phyloP scores from a whole-genome alignment of 2,329 filamentous ascomycete genomes.

The Claviceps sp. region DNA sequence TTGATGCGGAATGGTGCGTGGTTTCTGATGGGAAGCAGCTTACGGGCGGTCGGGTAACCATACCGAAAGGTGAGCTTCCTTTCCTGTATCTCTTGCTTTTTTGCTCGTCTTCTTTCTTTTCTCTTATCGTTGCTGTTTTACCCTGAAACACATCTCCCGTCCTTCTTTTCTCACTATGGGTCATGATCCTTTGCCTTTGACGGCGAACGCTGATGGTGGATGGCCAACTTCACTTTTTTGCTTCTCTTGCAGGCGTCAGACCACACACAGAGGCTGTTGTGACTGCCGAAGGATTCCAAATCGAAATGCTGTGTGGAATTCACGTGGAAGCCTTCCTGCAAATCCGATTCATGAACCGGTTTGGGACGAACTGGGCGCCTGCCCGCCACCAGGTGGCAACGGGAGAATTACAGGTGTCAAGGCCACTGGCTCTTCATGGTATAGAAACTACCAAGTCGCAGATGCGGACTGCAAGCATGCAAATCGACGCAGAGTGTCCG shows the following conservation, averaged over 20 bases:
- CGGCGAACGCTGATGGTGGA: neutral
- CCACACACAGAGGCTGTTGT: slow-evolving; percentile 27
- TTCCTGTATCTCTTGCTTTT: neutral
- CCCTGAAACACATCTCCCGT: too few species aligned
- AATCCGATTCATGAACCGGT: slow-evolving; percentile 30
- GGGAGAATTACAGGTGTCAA: slow-evolving; percentile 30
- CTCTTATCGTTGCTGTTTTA: too few species aligned
- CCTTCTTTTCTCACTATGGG: too few species aligned
- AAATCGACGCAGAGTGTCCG: slow-evolving; percentile 4
- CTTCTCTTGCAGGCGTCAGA: slow-evolving; percentile 21
- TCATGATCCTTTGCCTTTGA: too few species aligned
- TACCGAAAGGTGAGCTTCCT: slow-evolving; percentile 25
- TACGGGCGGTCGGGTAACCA: slow-evolving; percentile 21
- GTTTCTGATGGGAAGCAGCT: slow-evolving; percentile 23
- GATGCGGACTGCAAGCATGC: slow-evolving; percentile 13
- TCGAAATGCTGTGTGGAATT: slow-evolving; percentile 11
- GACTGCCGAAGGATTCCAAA: slow-evolving; percentile 18
- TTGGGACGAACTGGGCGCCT: slow-evolving; percentile 36
- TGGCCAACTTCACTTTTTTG: neutral
- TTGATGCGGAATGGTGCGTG: slow-evolving; percentile 30
- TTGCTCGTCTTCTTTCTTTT: neutral
- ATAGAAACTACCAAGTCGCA: slow-evolving; percentile 8
- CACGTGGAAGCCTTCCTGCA: slow-evolving; percentile 31
- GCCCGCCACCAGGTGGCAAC: slow-evolving; percentile 38
- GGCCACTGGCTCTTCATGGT: slow-evolving; percentile 16